Base-by-base conservation (phyloP, 805 yeast species). In the Yarrowia hollandica region DNA sequence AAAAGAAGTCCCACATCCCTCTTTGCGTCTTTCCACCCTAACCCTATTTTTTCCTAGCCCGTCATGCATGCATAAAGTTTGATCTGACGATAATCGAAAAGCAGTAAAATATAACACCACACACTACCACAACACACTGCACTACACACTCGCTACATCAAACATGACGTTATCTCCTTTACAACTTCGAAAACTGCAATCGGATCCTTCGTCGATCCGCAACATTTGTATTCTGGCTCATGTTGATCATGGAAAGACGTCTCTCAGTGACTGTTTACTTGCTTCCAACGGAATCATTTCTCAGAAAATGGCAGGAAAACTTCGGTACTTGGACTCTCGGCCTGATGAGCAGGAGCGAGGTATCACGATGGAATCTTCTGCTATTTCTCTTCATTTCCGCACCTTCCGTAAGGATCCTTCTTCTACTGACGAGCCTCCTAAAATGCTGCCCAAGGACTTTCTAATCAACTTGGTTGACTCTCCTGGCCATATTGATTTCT, bases 401-500 rank as follows among this genome's bases (percentile, higher is more conserved):
- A 73, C 85, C 62, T 71, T 77, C 60, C 70, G 72, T 56, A 78
- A 75, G 62, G 74, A 48, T 8, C 33, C 74, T 59, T 66, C 63
- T 8, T 61, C 39, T 8, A 60, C 60, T 50, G 66, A 60, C 10
- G 55, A 60, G 7, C 30, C 31, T 22, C 57, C 54, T 19, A 54
- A 60, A 28, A 67, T 71, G 14, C 60, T 58, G 9, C 80, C 85
- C 35, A 82, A 82, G 38, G 97, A 94, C 68, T 88, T 88, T 72
- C 74, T 94, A 59, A 86, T 94, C 68, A 94, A 94, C 69, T 79
- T 94, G 66, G 92, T 94, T 60, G 99, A 94, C 72, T 92, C 98
- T 0, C 99, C 99, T 0, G 99, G 99, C n/a, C 99, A 94, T 67
- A 90, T 94, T 61, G 99, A 94, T 73, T 94, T 94, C 71, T 86